Evolutionary conservation across 2,329 filamentous ascomycete genomes (phyloP).

Genomic region (Madurella mycetomatis): DNA sequence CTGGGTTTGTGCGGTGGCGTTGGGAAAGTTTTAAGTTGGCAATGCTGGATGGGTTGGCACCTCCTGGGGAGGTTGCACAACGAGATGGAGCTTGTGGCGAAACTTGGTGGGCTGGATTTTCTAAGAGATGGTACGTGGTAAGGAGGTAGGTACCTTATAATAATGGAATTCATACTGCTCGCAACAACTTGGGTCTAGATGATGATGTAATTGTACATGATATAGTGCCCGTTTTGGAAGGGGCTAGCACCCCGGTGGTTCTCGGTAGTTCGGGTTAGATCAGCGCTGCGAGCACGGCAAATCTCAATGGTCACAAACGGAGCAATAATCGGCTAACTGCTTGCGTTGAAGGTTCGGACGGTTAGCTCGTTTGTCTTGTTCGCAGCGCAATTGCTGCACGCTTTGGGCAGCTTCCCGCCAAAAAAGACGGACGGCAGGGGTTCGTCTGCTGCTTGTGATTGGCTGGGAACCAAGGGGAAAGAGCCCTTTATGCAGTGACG

Average conservation of each 20-base stretch:
- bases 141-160: neutral
- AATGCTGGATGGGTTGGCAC: neutral
- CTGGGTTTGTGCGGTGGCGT: neutral
- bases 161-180: neutral
- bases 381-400: too few relatives aligned
- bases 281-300: neutral
- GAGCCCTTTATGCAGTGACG: too few relatives aligned
- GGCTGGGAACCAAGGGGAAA: too few relatives aligned
- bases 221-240: neutral
- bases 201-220: slow-evolving; percentile 22
- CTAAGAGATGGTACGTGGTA: neutral
- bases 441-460: too few relatives aligned
- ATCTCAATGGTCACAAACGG: too few relatives aligned
- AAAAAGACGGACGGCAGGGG: too few relatives aligned
- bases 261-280: neutral
- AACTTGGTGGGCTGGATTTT: neutral
- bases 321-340: too few relatives aligned
- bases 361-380: too few relatives aligned
- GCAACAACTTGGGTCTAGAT: neutral
- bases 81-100: neutral
- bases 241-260: neutral
- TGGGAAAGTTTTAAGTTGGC: neutral
- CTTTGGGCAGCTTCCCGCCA: too few relatives aligned
- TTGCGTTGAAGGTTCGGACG: too few relatives aligned
- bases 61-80: neutral